Conservation (phyloP, 768 basidiomycete species). For the Postia placenta region DNA sequence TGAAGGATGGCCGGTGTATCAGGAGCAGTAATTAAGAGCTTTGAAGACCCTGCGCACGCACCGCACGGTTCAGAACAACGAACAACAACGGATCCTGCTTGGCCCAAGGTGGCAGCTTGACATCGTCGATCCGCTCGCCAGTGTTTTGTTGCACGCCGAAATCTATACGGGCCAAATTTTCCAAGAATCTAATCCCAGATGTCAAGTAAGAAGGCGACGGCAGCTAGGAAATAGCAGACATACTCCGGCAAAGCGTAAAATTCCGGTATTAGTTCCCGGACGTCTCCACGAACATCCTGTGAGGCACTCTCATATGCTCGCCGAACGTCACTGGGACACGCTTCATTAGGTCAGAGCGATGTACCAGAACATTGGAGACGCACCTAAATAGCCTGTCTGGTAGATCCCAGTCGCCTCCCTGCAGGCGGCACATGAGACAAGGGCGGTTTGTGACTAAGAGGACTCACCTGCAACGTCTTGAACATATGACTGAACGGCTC, state of each 20-base stretch:
- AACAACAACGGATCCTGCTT: constrained; percentile 79
- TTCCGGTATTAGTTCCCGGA: constrained; percentile 89
- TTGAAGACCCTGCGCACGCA: constrained; percentile 30
- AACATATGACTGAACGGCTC: constrained; percentile 94
- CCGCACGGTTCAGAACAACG: constrained; percentile 69
- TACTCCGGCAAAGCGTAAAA: constrained; percentile 83
- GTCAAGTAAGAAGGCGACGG: neutral
- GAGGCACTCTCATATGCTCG: constrained; percentile 83
- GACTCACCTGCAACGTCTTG: constrained; percentile 67
- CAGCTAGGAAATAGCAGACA: constrained; percentile 14
- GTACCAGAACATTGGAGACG: constrained; percentile 10
- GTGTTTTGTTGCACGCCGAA: constrained; percentile 70
- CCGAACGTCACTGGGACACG: constrained; percentile 56
- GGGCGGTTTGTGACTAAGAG: neutral
- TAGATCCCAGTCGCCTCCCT: constrained; percentile 94
- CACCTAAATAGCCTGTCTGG: constrained; percentile 82
- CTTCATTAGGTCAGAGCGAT: constrained; percentile 9
- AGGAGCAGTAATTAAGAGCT: too few species aligned
- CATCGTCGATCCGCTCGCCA: constrained; percentile 79
- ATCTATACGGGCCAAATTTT: constrained; percentile 74
- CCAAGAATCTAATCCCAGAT: constrained; percentile 55
- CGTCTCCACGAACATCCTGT: constrained; percentile 82
- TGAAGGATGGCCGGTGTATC: constrained; percentile 28
- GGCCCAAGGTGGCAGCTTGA: constrained; percentile 90
- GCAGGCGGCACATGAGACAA: constrained; percentile 4